phyloP scores from a whole-genome alignment of 1,139 yeast genomes.

The Trichomonascaceae sp. region DNA sequence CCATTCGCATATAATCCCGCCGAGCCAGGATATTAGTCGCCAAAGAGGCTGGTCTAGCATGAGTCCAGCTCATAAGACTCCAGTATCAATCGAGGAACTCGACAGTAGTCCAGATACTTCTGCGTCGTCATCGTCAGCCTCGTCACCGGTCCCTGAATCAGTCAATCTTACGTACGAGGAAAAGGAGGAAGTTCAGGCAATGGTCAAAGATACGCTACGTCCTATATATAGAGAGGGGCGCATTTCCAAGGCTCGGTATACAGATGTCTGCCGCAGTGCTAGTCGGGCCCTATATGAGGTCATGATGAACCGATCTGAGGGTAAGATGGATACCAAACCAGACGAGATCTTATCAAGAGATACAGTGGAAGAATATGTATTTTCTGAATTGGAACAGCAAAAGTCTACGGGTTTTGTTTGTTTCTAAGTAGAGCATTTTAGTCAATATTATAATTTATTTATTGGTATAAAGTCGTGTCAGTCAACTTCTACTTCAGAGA shows the following conservation, averaged over 20 bases:
- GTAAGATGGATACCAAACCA: slow-evolving; percentile 1
- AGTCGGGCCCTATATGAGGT: slow-evolving; percentile 37
- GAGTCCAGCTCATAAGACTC: neutral
- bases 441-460: neutral
- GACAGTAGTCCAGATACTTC: neutral
- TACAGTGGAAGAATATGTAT: slow-evolving; percentile 15
- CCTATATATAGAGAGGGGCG: slow-evolving; percentile 41
- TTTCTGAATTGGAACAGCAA: slow-evolving; percentile 12
- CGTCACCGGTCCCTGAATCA: slow-evolving; percentile 11
- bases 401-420: neutral
- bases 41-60: neutral
- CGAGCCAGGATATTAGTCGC: neutral
- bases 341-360: slow-evolving; percentile 6
- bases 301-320: slow-evolving; percentile 19
- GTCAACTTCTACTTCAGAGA: no score
- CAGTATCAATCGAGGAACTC: neutral
- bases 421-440: neutral
- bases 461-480: neutral
- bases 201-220: slow-evolving; percentile 46
- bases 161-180: slow-evolving; percentile 37
- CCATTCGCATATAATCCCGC: neutral
- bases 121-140: slow-evolving; percentile 8
- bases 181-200: slow-evolving; percentile 46
- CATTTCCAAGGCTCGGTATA: slow-evolving; percentile 43
- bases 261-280: slow-evolving; percentile 39